Evolutionary conservation across 2,329 filamentous ascomycete genomes (phyloP), one percentile per base, ranked within the genome.

Genomic region (Aspergillus arachidicola): DNA sequence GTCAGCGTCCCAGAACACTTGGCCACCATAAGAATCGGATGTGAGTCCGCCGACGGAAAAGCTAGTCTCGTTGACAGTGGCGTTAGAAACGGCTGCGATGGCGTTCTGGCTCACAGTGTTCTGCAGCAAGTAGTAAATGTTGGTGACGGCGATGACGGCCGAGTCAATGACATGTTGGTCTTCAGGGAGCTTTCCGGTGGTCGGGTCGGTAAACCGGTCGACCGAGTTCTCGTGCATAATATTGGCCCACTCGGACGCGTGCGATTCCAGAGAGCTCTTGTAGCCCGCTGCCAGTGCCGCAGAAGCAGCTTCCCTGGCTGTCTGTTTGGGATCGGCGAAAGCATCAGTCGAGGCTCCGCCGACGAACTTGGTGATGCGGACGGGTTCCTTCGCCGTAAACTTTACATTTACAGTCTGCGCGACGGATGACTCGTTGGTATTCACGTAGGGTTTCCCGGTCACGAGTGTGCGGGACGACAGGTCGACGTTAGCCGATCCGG

Each of bases 271-370:
- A 1, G 88, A 80, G 1, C 74, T 72, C n/a, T 81, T 75, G 68
- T 85, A 92, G 0, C 89, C 90, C 34, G 76, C 76, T 6, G 76
- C 69, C 60, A 81, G 78, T 45, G 81, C 89, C 1, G 76, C 74
- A 6, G 79, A 71, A 0, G 85, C 86, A 2, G 88, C 88, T 6
- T 82, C 73, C 62, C 81, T 80, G 2, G 90, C 90, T 1, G 82
- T 80, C 2, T 73, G 69, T 62, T 85, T 79, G 0, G 89, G 85
- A 65, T 89, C 78, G 0, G 78, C 64, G 70, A 91, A 92, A 0
- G 88, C 89, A 74, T 92, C 90, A 0, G 84, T 85, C 1, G 89
- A 91, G 4, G 90, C 89, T 56, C 83, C 84, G 32, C 90, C 90
- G 19, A 92, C 82, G 67, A 84, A 92, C 71, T 93, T 93, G 54